Percentiles rank a stretch among this genome's conserved stretches.
Evolutionary conservation across 176 grass and related monocot species (phyloP).

Genomic region (Secale cereale): DNA sequence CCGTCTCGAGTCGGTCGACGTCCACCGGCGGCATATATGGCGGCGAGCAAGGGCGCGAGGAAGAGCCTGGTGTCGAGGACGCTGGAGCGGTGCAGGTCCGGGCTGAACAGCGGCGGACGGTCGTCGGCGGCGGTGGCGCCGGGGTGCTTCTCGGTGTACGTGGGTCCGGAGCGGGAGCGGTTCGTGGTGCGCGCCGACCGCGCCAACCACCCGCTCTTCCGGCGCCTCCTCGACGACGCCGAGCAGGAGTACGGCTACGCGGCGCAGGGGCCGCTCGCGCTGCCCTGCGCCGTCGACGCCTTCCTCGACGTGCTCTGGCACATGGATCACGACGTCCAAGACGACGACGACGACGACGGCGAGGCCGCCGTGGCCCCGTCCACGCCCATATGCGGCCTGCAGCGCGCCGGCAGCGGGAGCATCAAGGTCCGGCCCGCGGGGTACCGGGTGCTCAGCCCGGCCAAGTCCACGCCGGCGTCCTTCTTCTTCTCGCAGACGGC

Average conservation of each 20-base stretch:
- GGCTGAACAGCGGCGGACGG: too few relatives aligned
- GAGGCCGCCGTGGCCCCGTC: background rate
- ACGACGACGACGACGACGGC: background rate
- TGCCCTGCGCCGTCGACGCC: constrained; percentile 63
- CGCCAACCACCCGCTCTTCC: constrained; percentile 72
- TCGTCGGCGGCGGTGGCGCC: constrained; percentile 13
- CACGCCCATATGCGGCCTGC: background rate
- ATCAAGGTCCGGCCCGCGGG: background rate
- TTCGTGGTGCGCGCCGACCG: constrained; percentile 59
- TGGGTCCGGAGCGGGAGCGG: constrained; percentile 56
- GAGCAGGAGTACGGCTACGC: constrained; percentile 65
- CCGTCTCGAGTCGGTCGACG: too few relatives aligned
- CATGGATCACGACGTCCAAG: constrained; percentile 38
- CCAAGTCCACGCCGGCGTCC: background rate
- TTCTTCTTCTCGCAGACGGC: background rate
- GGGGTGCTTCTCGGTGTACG: constrained; percentile 81
- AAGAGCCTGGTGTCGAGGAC: too few relatives aligned
- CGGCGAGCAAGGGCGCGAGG: too few relatives aligned
- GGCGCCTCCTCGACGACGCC: constrained; percentile 67
- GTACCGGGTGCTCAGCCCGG: constrained; percentile 1
- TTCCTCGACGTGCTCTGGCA: constrained; percentile 66
- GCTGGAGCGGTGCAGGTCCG: too few relatives aligned
- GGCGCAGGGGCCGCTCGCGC: constrained; percentile 57
- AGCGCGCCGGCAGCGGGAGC: background rate
- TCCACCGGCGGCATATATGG: too few relatives aligned